Base-by-base conservation (phyloP, 2,329 filamentous ascomycete genomes). In the Aureobasidium leucospermi region DNA sequence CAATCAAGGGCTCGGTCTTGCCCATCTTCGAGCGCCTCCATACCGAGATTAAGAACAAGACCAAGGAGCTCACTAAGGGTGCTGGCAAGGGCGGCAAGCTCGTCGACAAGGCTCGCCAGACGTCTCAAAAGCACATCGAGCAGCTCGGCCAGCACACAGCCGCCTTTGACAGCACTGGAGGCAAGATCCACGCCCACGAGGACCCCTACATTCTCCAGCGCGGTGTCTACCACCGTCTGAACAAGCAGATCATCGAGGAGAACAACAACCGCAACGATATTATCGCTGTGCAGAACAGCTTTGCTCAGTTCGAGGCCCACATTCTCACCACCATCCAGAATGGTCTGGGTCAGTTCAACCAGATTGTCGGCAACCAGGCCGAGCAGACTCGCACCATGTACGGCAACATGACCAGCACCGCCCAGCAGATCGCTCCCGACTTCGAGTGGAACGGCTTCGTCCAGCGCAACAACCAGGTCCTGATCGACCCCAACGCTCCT, bases 231-330 rank as follows among this genome's bases (percentile, higher is more conserved):
- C 83, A 96, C 76, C 86, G 91, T 45, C 79, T 99, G 59, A 86
- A 90, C 81, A 93, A 89, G 78, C 94, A 99, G 77, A 84, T 97
- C 38, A 79, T 90, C 48, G 90, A 96, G 70, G 94, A 99, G 78
- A 99, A 99, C 80, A 95, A 92, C 78, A 93, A 95, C 76, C 85
- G 87, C 64, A 90, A 96, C 71, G 94, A 99, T 71, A 82, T 97
- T 60, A 82, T 99, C 63, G 83, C 87, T 9, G 88, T 96, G n/a
- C 94, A 99, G 75, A 86, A 88, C 76, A 90, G 90, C 71, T 96
- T 97, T 71, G 80, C 87, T 60, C 80, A 85, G 39, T 99, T 97
- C 67, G 94, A 99, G 74, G 81, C 85, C 0, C 92, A 97, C 71
- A 79, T 97, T 59, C 76, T 99, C 58, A 81, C 88, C 70, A 89